These are phyloP conservation scores for Geoglossum cookeanum DNA, from an alignment of 2,329 filamentous ascomycete species.

Conservation along the genomic window DNA sequence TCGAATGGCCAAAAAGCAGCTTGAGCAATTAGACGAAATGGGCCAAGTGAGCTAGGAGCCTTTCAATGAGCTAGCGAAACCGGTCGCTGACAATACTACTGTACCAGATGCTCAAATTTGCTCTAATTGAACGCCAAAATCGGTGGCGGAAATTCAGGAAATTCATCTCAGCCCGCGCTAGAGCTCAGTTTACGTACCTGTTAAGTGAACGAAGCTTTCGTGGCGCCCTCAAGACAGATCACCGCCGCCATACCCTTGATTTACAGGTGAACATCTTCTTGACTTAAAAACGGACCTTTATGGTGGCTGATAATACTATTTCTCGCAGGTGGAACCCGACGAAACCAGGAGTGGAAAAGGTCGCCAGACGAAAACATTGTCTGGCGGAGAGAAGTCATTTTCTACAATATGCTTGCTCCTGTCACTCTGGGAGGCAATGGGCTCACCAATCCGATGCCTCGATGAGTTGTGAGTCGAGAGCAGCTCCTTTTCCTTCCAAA, in stretches of 20 bases:
- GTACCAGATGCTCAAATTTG: slow-evolving; percentile 31
- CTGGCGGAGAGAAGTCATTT: slow-evolving; percentile 94
- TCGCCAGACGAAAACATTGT: slow-evolving; percentile 76
- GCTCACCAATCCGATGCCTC: slow-evolving; percentile 78
- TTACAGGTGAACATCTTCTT: slow-evolving; percentile 38
- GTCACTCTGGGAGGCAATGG: slow-evolving; percentile 95
- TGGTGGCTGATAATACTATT: neutral
- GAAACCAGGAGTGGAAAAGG: slow-evolving; percentile 50
- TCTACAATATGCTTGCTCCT: slow-evolving; percentile 88
- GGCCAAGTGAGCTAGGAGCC: slow-evolving; percentile 19
- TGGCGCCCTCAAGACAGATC: slow-evolving; percentile 62
- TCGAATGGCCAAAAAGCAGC: slow-evolving; percentile 19
- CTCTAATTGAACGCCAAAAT: slow-evolving; percentile 48
- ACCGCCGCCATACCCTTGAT: slow-evolving; percentile 52
- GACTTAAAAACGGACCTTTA: neutral
- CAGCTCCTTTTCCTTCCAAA: neutral
- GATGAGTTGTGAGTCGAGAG: slow-evolving; percentile 58
- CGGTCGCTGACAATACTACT: neutral
- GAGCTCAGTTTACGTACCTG: slow-evolving; percentile 72
- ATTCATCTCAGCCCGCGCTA: slow-evolving; percentile 68
- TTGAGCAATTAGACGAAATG: slow-evolving; percentile 20
- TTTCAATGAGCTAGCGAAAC: slow-evolving; percentile 4
- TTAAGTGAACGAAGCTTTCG: slow-evolving; percentile 79
- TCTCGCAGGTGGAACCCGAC: slow-evolving; percentile 38
- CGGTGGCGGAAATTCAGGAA: slow-evolving; percentile 71